Evolutionary conservation across 1,139 yeast genomes (phyloP).

Genomic region (Nematodospora anomalae): DNA sequence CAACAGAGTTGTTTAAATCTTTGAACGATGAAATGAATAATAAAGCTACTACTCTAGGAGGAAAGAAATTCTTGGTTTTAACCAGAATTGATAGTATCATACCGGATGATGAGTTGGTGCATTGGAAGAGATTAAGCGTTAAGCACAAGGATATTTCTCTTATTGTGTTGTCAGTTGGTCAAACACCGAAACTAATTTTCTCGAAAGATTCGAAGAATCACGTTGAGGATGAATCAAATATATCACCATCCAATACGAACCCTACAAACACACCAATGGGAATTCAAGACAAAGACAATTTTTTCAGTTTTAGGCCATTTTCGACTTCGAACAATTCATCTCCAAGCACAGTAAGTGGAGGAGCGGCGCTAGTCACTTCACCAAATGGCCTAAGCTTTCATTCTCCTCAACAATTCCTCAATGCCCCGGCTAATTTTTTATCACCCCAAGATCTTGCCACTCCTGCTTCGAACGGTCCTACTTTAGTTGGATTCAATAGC

Average conservation of each 20-base stretch:
- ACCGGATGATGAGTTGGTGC: conserved; percentile 76
- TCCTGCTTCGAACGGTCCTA: conserved; percentile 12
- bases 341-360: conserved; percentile 24
- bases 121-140: conserved; percentile 69
- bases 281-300: conserved; percentile 12
- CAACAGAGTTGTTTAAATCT: conserved; percentile 36
- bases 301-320: conserved; percentile 20
- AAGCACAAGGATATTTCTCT: conserved; percentile 63
- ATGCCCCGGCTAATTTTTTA: conserved; percentile 35
- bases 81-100: conserved; percentile 70
- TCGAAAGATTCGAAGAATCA: conserved; percentile 5
- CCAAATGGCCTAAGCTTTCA: conserved; percentile 36
- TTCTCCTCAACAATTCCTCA: conserved; percentile 42
- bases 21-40: conserved; percentile 36
- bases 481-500: background rate
- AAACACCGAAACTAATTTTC: conserved; percentile 58
- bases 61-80: conserved; percentile 62
- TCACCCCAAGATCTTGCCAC: conserved; percentile 31
- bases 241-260: background rate
- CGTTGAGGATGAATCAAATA: conserved; percentile 1
- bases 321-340: conserved; percentile 24
- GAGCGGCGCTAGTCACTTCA: conserved; percentile 32
- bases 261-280: background rate
- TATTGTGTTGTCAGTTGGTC: conserved; percentile 72
- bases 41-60: conserved; percentile 38